Base-by-base conservation (phyloP, 768 basidiomycete genomes). In the Boletus bicolor region DNA sequence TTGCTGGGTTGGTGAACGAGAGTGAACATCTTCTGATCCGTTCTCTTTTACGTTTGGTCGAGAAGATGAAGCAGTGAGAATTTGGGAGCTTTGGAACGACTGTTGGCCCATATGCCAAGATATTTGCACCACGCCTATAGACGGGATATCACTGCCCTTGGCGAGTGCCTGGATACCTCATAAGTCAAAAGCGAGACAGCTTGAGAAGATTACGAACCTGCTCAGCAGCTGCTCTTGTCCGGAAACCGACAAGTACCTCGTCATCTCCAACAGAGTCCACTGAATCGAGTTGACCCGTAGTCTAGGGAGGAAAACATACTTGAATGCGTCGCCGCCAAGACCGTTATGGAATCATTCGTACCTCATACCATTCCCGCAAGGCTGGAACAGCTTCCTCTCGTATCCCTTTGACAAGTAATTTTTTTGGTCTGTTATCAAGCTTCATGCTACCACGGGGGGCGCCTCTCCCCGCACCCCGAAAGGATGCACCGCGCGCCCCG, bases 401-500 rank as follows among this genome's bases (percentile, higher is more conserved):
- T 9, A 82, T 82, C 37, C 87, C 89, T 65, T 90, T 87, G 30
- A 97, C 76, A 21, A 88, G 72, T 24, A 97, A 73, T 70, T 83
- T 86, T 74, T 85, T 89, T 10, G 93, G 89, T 17, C 93, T 83
- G 65, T 94, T 93, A 70, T 97, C 93, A 30, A 97, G 81, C 66
- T 89, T 89, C 87, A 96, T 89, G 64, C 85, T 92, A 10, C 78
- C 75, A 41, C 87, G 80, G 10, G 84, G 78, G 44, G 82, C 85
- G 54, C 90, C 89, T 44, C 90, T 82, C 59, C 80, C 76, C 9
- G 76, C 78, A 41, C 79, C 79, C 14, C 88, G 82, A 68, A 79
- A 83, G 64, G 79, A 86, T 14, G 81, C 74, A 44, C 91, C 71
- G 0, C 77, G 77, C 28, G 69, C 72, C 3, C 85, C 88, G 52